A percentile compares a stretch with the other conserved stretches of the same genome.
Conservation (phyloP, 352 stramenopile species). For the Phytophthora cryptogea region DNA sequence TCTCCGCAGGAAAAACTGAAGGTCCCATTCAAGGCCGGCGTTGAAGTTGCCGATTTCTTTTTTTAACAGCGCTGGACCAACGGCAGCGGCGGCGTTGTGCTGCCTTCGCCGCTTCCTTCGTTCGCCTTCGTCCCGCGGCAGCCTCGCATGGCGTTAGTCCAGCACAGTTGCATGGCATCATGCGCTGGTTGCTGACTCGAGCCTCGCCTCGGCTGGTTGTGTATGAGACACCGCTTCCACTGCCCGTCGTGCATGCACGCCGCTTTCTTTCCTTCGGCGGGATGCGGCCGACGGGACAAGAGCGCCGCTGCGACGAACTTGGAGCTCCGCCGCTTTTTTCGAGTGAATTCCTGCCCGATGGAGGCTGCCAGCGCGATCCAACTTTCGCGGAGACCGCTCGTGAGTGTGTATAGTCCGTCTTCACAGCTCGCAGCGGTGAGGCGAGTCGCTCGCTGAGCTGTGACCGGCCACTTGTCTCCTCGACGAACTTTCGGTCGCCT, state of each 20-base stretch:
- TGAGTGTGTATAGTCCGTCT: neutral
- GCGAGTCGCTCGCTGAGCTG: neutral
- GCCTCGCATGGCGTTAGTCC: conserved; percentile 26
- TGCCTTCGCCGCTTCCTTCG: conserved; percentile 27
- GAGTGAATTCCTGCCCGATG: conserved; percentile 24
- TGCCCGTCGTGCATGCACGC: conserved; percentile 14
- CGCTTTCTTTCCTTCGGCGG: conserved; percentile 13
- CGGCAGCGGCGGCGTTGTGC: conserved; percentile 10
- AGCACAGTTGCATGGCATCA: conserved; percentile 38
- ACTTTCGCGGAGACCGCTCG: neutral
- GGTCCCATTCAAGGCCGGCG: neutral
- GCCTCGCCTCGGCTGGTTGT: conserved; percentile 14
- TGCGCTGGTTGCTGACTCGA: conserved; percentile 29
- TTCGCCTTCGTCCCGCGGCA: conserved; percentile 18
- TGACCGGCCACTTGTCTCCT: conserved; percentile 21
- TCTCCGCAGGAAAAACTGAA: conserved; percentile 25
- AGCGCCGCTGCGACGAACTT: conserved; percentile 4
- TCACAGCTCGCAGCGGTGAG: neutral
- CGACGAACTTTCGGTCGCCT: conserved; percentile 35
- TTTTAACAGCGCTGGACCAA: conserved; percentile 32
- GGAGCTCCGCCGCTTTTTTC: conserved; percentile 13
- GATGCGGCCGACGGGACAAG: conserved; percentile 8
- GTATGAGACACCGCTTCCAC: conserved; percentile 40
- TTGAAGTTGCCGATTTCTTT: conserved; percentile 37
- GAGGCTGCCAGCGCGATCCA: conserved; percentile 7